Evolutionary conservation across 2,329 filamentous ascomycete genomes (phyloP).

Genomic region (Penicillium olsonii): DNA sequence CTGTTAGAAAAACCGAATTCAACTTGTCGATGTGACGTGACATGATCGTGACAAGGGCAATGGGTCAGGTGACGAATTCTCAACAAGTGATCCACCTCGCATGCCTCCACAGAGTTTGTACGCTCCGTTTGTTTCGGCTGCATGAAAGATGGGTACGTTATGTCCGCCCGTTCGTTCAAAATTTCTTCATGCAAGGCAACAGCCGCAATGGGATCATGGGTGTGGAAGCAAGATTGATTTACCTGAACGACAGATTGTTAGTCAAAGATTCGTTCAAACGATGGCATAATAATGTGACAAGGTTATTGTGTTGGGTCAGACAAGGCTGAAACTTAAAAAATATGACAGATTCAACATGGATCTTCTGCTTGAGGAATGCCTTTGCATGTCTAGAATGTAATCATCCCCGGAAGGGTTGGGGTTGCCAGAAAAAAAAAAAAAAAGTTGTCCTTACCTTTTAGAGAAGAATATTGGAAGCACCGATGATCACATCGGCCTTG

Average conservation of each 20-base stretch:
- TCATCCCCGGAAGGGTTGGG: constrained; percentile 50
- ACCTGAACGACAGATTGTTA: constrained; percentile 37
- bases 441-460: constrained; percentile 47
- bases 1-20: constrained; percentile 22
- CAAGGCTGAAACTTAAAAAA: constrained; percentile 68
- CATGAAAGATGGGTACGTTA: constrained; percentile 54
- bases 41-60: constrained; percentile 24
- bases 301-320: constrained; percentile 51
- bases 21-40: constrained; percentile 13
- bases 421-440: constrained; percentile 11
- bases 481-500: background rate
- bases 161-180: constrained; percentile 71
- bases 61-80: constrained; percentile 66
- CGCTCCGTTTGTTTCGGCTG: constrained; percentile 58
- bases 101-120: constrained; percentile 65
- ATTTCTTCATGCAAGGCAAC: constrained; percentile 57
- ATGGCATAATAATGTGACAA: constrained; percentile 19
- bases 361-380: constrained; percentile 70
- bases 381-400: constrained; percentile 65
- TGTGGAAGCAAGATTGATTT: constrained; percentile 23
- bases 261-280: constrained; percentile 25
- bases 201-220: constrained; percentile 19
- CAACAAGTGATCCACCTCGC: constrained; percentile 62
- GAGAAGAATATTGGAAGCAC: constrained; percentile 2
- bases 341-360: constrained; percentile 64